phyloP scores from a whole-genome alignment of 345 rosid genomes.

The Aquilaria malaccensis region DNA sequence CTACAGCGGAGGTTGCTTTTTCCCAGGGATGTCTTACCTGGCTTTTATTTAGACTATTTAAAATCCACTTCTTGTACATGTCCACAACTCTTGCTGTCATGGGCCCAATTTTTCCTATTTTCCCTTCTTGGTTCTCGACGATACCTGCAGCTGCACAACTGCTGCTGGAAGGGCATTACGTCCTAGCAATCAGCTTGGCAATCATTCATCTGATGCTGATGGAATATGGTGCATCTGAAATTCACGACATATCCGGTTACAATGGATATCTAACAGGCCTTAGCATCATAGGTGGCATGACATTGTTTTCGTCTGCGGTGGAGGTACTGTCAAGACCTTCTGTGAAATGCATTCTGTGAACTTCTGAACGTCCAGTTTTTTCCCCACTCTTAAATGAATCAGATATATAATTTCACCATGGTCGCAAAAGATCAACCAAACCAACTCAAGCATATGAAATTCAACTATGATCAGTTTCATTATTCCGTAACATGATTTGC shows the following conservation, averaged over 20 bases:
- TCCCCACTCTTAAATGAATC: too few species aligned
- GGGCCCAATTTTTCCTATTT: constrained; percentile 1
- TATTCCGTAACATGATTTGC: too few species aligned
- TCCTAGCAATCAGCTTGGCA: constrained; percentile 4
- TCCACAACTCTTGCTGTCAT: constrained; percentile 6
- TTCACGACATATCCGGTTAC: constrained; percentile 85
- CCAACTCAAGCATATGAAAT: too few species aligned
- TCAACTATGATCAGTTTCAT: too few species aligned
- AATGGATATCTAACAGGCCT: constrained; percentile 81
- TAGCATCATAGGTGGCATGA: constrained; percentile 95
- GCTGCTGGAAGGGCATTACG: constrained; percentile 8
- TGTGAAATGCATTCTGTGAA: too few species aligned
- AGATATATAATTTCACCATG: too few species aligned
- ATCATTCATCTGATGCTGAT: constrained; percentile 4
- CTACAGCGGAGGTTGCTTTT: constrained; percentile 5
- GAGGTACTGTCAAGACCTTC: constrained; percentile 42
- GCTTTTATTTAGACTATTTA: constrained; percentile 10
- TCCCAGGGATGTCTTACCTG: constrained; percentile 14
- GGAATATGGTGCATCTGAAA: constrained; percentile 51
- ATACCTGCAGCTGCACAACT: not conserved
- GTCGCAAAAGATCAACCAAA: too few species aligned
- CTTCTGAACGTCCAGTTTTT: too few species aligned
- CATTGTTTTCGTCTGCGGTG: constrained; percentile 84
- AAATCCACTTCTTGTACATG: constrained; percentile 13
- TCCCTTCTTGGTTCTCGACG: constrained; percentile 8